Evolutionary conservation across 768 basidiomycete genomes (phyloP), one percentile per base, ranked within the genome.

Genomic region (Amanita rimosa): DNA sequence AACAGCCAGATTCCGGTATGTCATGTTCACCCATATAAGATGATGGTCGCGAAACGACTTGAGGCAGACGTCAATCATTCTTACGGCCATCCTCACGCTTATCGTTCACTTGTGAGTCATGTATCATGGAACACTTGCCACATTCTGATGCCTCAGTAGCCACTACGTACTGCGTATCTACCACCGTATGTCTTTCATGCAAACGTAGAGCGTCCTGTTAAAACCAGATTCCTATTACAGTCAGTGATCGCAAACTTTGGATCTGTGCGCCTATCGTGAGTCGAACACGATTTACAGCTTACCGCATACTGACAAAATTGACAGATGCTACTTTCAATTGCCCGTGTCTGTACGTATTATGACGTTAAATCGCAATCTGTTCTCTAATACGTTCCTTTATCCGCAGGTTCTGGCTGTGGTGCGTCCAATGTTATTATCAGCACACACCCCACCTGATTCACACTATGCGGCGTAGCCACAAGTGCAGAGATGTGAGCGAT

Each of bases 141-240:
- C 13, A 27, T 33, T 19, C 39, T 26, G 19, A 17, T 34, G 14
- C 9, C 19, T 33, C 22, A 9, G 13, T 24, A 64, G 62, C 37
- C 61, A 60, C 52, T 60, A 60, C 33, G 58, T 57, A 4, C 56
- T 58, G 14, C 54, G 62, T 5, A 64, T 64, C 27, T 60, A 53
- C 29, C 46, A 49, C 24, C 40, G 62, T 64, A 46, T 29, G 61
- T 52, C 17, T 17, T 14, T 24, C 6, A 22, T 29, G n/a, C 14
- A 3, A 11, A 21, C 17, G 2, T 14, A 10, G 3, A 35, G 29
- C 1, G 7, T 31, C 16, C 31, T 13, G 4, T 31, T 31, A 13
- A 31, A 31, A 6, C 35, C 44, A 14, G 7, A 27, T 11, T 10
- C 46, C 29, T 16, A 41, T 19, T 5, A 17, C 36, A 64, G 63